Evolutionary conservation across 495 filamentous ascomycete species (phyloP).

Genomic region (Penicillium herquei): DNA sequence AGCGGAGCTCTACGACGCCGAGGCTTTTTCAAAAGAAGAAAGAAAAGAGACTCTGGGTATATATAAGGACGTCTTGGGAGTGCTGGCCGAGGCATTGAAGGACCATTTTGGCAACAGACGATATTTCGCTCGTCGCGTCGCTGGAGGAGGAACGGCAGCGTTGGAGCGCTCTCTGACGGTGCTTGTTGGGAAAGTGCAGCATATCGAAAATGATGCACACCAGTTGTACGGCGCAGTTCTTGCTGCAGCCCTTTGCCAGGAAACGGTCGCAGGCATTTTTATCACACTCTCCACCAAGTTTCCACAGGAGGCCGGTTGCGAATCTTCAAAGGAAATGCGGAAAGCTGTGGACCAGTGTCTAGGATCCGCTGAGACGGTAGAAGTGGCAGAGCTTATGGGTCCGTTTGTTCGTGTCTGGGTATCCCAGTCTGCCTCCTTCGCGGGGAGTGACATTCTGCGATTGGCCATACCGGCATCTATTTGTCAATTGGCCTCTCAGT

Average conservation of each 20-base stretch:
- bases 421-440: constrained; percentile 27
- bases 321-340: constrained; percentile 23
- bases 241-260: constrained; percentile 77
- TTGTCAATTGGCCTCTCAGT: constrained; percentile 49
- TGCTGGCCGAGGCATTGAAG: constrained; percentile 72
- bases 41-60: constrained; percentile 64
- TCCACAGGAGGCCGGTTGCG: constrained; percentile 4
- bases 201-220: constrained; percentile 58
- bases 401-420: constrained; percentile 45
- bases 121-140: constrained; percentile 74
- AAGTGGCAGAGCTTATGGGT: constrained; percentile 40
- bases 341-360: constrained; percentile 34
- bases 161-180: constrained; percentile 65
- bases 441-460: constrained; percentile 25
- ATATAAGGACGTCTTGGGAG: constrained; percentile 64
- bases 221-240: constrained; percentile 84
- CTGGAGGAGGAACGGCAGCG: constrained; percentile 74
- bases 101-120: constrained; percentile 82
- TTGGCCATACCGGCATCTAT: constrained; percentile 43
- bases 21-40: constrained; percentile 50
- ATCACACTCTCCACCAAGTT: constrained; percentile 32
- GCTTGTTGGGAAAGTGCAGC: constrained; percentile 54
- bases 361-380: constrained; percentile 41
- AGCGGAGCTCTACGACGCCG: constrained; percentile 68
- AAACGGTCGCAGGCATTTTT: constrained; percentile 54